Conservation (phyloP, 768 basidiomycete species). For the Tylopilus felleus region DNA sequence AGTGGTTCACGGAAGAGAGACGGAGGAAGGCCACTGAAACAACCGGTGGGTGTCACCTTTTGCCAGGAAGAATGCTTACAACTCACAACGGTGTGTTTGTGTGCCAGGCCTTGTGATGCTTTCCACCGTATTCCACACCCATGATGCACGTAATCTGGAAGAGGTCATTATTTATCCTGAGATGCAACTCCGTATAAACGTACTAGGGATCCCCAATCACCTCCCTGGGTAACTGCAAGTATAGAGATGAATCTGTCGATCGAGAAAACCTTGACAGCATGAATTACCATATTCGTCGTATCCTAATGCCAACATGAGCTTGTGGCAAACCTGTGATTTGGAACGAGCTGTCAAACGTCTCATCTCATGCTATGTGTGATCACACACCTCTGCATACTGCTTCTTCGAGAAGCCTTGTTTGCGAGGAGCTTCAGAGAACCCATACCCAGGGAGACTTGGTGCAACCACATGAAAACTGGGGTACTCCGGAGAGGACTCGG, state of each 20-base stretch:
- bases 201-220: constrained; percentile 45
- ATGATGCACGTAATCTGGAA: constrained; percentile 32
- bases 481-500: constrained; percentile 35
- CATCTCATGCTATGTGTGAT: too few species aligned
- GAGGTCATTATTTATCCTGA: too few species aligned
- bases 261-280: not conserved
- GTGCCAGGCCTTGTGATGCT: constrained; percentile 50
- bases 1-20: constrained; percentile 29
- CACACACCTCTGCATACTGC: constrained; percentile 56
- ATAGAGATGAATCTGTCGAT: not conserved
- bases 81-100: constrained; percentile 46
- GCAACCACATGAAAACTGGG: constrained; percentile 66
- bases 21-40: constrained; percentile 23
- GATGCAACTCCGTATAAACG: constrained; percentile 3
- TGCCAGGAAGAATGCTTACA: too few species aligned
- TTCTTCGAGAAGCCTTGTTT: constrained; percentile 46
- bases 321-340: constrained; percentile 37
- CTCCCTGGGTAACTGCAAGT: constrained; percentile 46
- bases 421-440: constrained; percentile 56
- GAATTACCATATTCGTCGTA: constrained; percentile 46
- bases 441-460: constrained; percentile 55
- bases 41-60: too few species aligned
- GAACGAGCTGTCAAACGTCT: too few species aligned
- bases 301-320: constrained; percentile 47
- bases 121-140: constrained; percentile 36